Evolutionary conservation across 139 green algal genomes (phyloP), one percentile per base, ranked within the genome.

Genomic region (Raphidocelis subcapitata): DNA sequence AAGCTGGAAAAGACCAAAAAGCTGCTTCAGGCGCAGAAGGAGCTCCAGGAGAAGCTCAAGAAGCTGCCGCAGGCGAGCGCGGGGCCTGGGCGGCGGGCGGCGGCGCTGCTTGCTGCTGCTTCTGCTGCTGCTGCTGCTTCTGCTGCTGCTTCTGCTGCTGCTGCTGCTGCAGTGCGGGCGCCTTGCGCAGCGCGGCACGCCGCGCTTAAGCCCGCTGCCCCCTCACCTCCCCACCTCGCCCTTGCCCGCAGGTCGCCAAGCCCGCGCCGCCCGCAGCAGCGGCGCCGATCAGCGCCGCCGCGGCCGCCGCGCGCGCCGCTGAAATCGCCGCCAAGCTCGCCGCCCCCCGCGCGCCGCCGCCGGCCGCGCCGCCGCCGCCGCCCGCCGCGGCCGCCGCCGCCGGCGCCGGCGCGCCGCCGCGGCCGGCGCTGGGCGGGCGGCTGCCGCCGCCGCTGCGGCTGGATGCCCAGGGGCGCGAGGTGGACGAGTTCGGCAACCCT

Each of bases 1-100:
- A 73, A 69, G 0, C 55, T 89, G 33, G 77, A 85, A 60, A 89
- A 89, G 62, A 81, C 84, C 0, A 89, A 86, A 61, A 81, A 79
- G 61, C 73, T 81, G 52, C 75, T 89, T 15, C 68, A 86, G 75
- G 75, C 84, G 52, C 84, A 89, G 52, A 85, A 85, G 49, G 72
- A 81, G 62, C 75, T 89, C 15, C 70, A 83, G 67, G 84, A 84
- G 28, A 88, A 86, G 77, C 51, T 86, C 2, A 86, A 84, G 24
- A 79, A 77, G 55, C 63, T 86, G 26, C 76, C 83, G 2, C 74
- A 86, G 73, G 76, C 81, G 24, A 18, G 37, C 54, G 24, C 15
- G 20, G 24, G 51, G 14, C 3, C 28, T n/a, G 55, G 20, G 35
- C 65, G 24, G 26, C 4, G 26, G 1, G 14, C 31, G 36, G 66